Conservation (phyloP, 352 stramenopile species). For the Pythium brassicae region DNA sequence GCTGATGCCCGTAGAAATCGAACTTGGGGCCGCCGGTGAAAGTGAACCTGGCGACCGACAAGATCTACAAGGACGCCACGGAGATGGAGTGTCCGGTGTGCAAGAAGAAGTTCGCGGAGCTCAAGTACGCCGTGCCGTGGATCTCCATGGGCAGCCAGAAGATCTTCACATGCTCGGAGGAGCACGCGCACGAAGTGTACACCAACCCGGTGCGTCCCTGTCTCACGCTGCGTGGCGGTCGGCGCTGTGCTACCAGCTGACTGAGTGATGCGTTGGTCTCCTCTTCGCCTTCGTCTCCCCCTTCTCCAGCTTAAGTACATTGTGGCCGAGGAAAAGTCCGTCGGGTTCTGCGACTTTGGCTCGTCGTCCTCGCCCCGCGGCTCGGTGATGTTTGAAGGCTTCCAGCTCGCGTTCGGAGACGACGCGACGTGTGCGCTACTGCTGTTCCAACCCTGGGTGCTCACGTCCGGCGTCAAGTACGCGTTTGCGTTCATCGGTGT, state of each 20-base stretch:
- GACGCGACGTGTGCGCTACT: constrained; percentile 61
- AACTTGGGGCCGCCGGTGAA: constrained; percentile 41
- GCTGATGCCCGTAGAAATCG: constrained; percentile 16
- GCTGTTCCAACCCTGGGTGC: constrained; percentile 78
- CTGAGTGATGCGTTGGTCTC: too few relatives aligned
- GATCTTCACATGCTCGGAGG: constrained; percentile 70
- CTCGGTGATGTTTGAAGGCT: constrained; percentile 84
- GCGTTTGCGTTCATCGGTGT: constrained; percentile 69
- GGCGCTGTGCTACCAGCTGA: background rate
- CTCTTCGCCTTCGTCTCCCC: too few relatives aligned
- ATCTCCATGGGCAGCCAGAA: constrained; percentile 65
- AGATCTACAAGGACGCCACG: constrained; percentile 61
- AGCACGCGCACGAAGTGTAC: constrained; percentile 50
- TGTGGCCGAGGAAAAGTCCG: constrained; percentile 18
- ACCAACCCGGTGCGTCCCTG: constrained; percentile 28
- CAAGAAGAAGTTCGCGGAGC: constrained; percentile 41
- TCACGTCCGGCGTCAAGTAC: constrained; percentile 66
- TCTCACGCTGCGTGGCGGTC: background rate
- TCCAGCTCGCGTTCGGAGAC: constrained; percentile 64
- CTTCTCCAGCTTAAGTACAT: constrained; percentile 26
- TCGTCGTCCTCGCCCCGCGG: constrained; percentile 30
- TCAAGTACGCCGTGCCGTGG: constrained; percentile 75
- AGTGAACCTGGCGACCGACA: constrained; percentile 56
- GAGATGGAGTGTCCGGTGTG: constrained; percentile 61
- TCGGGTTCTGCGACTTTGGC: constrained; percentile 53